Base-by-base conservation (phyloP, 106 monocot genomes). In the Dioscorea alata region DNA sequence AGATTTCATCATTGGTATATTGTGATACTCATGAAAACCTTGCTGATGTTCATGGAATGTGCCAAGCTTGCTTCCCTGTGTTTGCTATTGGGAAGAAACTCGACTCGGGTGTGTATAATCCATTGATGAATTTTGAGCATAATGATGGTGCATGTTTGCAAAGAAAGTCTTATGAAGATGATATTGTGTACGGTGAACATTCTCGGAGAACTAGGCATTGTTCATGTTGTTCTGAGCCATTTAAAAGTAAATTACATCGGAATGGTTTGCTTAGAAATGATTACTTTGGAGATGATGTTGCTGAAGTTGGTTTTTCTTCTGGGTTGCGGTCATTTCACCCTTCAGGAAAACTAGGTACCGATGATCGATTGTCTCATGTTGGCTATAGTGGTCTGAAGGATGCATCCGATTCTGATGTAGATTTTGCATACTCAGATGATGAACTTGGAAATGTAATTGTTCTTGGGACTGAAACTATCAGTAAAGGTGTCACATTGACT, bases 331-430 rank as follows among this genome's bases (percentile, higher is more conserved):
- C 68, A 4, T 18, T 18, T 50, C 50, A 61, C 25, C 60, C 1
- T 23, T 24, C 66, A 50, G 42, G 35, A 17, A 48, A 34, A 7
- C 2, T 20, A 15, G 12, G 48, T 68, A 25, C 49, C 12, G 61
- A 20, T 13, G 65, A 63, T 70, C 31, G 19, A 4, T 18, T 81
- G 22, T 54, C 81, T 65, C 70, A 74, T 64, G 57, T 77, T 21
- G 72, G 69, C 22, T 80, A 83, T 60, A 74, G 67, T 28, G 79
- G 80, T 61, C 62, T 85, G 4, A 82, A 75, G 59, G 58, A 72
- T 65, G 54, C 77, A 12, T 77, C 83, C 10, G 85, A 85, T 34
- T 68, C 80, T 10, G 89, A 85, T 48, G 74, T 74, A 50, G 89
- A 90, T 33, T 31, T 75, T 59, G 69, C 68, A 33, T 32, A 67